These are phyloP conservation scores for Aspergillus viridinutans DNA, from an alignment of 2,329 filamentous ascomycete genomes.

Conservation along the genomic window DNA sequence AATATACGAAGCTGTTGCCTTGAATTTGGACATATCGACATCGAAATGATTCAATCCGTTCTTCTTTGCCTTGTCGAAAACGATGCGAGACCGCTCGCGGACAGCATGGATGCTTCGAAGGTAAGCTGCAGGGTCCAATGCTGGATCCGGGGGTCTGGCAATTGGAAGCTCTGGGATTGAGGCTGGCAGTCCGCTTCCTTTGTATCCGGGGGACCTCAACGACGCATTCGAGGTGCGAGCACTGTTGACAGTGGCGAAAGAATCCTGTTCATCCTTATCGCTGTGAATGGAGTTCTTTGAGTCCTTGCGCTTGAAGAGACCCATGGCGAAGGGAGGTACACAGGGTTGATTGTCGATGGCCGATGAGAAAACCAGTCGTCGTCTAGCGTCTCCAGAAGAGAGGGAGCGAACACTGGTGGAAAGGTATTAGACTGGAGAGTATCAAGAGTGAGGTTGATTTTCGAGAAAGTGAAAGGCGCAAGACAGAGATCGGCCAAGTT, in stretches of 20 bases:
- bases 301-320: constrained; percentile 46
- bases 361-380: constrained; percentile 3
- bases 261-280: constrained; percentile 39
- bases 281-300: constrained; percentile 36
- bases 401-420: background rate
- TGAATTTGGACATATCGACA: constrained; percentile 80
- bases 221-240: constrained; percentile 45
- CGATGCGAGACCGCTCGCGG: constrained; percentile 68
- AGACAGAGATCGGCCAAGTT: background rate
- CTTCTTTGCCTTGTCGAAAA: constrained; percentile 70
- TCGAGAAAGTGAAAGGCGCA: background rate
- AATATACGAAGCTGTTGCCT: constrained; percentile 78
- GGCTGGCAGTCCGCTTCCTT: constrained; percentile 44
- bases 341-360: constrained; percentile 1
- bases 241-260: constrained; percentile 39
- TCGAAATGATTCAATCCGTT: constrained; percentile 82
- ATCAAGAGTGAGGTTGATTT: background rate
- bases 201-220: constrained; percentile 47
- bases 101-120: constrained; percentile 86
- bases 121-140: constrained; percentile 83
- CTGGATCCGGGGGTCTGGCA: constrained; percentile 79
- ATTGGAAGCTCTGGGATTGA: constrained; percentile 72
- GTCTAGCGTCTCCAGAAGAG: constrained; percentile 1
- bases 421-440: background rate
- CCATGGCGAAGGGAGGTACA: constrained; percentile 29